A percentile compares a stretch with the other conserved stretches of the same genome.
Conservation (phyloP, 1,284 basidiomycete species). For the Cutaneotrichosporon sp. region DNA sequence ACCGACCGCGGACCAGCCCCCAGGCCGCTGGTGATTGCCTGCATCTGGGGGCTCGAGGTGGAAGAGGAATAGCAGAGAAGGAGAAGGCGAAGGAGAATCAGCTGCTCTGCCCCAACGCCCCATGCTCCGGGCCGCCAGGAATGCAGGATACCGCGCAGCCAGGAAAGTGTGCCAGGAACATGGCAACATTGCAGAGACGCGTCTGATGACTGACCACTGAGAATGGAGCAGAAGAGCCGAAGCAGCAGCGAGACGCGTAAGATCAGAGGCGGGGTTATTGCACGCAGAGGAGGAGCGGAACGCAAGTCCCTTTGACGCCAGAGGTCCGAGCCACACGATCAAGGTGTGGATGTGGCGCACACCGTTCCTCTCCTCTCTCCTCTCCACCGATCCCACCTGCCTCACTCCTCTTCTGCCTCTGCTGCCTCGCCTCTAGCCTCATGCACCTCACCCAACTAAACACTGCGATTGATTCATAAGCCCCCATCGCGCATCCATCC, state of each 20-base stretch:
- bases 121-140: not conserved
- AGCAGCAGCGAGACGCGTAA: too few species aligned
- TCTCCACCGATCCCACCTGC: too few species aligned
- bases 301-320: not conserved
- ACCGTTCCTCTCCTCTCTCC: too few species aligned
- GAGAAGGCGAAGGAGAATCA: not conserved
- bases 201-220: not conserved
- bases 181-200: not conserved
- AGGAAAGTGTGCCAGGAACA: not conserved
- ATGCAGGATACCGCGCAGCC: not conserved
- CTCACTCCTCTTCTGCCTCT: too few species aligned
- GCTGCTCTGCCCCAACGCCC: not conserved
- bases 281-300: not conserved
- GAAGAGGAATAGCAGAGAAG: conserved; percentile 4
- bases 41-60: conserved; percentile 3
- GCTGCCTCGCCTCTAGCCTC: not conserved
- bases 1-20: too few species aligned
- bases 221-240: not conserved
- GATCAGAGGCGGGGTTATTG: not conserved
- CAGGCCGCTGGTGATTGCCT: too few species aligned
- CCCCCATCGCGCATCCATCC: not conserved
- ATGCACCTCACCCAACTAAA: too few species aligned
- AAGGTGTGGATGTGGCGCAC: conserved; percentile 7
- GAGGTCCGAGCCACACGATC: conserved; percentile 7
- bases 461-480: not conserved